Base-by-base conservation (phyloP, 164 flowering plant genomes). In the Brasenia schreberi region DNA sequence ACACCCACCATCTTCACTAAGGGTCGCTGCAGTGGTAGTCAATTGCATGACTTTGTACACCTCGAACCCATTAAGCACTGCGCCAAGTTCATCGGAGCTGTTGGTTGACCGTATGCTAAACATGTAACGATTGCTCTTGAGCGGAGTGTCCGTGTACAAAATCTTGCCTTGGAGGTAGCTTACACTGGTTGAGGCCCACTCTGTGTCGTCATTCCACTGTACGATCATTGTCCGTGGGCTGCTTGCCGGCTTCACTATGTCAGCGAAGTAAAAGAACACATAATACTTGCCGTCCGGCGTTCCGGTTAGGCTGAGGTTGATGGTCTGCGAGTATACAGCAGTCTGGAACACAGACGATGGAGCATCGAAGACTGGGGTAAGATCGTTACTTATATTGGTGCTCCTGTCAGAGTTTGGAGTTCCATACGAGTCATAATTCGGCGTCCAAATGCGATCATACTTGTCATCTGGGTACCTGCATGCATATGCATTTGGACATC, bases 21-120 rank as follows among this genome's bases (percentile, higher is more conserved):
- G 27, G 2, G 27, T 23, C 27, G 1, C 27, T 23, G 68, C 65
- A 45, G 44, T 42, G 27, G 68, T 71, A 6, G 69, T 10, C 5
- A 78, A 33, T 18, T 72, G 61, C 33, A 49, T 65, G 6, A 72
- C 60, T 4, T 2, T 18, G 65, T 67, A 81, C 23, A 78, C 5
- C 74, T 85, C 88, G 7, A 81, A 4, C 9, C 84, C 85, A 70
- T 81, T 83, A 12, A 83, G 60, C 65, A 83, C 71, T 0, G 89
- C 53, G 53, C 53, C 53, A 2, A 23, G 27, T 45, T 45, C 53
- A 12, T 45, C 53, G 5, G 53, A 45, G 14, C 11, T 12, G 14
- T 45, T 5, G 53, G 4, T 45, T 12, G 53, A 45, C 14, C 53
- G 53, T 45, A 45, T 45, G 53, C 11, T 7, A 45, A 45, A 45